Base-by-base conservation (phyloP, 371 early-diverging fungal species). In the Lichtheimia ramosa region DNA sequence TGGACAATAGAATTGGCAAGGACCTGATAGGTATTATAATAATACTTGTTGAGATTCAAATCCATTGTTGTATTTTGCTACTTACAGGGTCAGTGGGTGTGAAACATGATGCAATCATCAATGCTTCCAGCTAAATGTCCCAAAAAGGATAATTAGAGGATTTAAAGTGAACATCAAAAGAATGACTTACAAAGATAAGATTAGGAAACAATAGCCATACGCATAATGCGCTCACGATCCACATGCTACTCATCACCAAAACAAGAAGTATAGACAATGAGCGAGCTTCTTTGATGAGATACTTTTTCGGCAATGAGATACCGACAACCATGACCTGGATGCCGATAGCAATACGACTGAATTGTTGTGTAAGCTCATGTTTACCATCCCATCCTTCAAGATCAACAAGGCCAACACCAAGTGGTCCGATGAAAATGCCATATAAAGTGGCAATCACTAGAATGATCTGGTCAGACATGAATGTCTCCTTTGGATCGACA, bases 1-100 rank as follows among this genome's bases (percentile, higher is more conserved):
- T 94, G 94, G 8, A 98, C 89, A 18, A 98, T 91, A 2, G 93
- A 89, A 77, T 93, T 95, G 56, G 97, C 92, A 53, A 99, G 70
- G 6, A 98, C 75, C 82, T 82, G 56, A 24, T 34, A 43, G 15
- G 18, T 10, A 34, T 2, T 8, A 1, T 28, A 1, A 5, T 28
- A 28, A 7, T 34, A 2, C 2, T 34, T 34, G 34, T 34, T 5
- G 8, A 10, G 34, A 8, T 1, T 34, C 10, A 34, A 8, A 34
- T 34, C 10, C 34, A n/a, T n/a, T n/a, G n/a, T 34, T 34, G 5
- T 3, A 5, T 1, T 34, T 10, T 34, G 27, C 27, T n/a, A 62
- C 71, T 64, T 70, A 77, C 77, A 21, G 77, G 77, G 60, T 77
- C 77, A 3, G 77, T 77, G 5, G 77, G 77, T 2, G 77, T 70